These are phyloP conservation scores for Oryza rufipogon DNA, from an alignment of 176 grass and related monocot genomes.

Conservation along the genomic window DNA sequence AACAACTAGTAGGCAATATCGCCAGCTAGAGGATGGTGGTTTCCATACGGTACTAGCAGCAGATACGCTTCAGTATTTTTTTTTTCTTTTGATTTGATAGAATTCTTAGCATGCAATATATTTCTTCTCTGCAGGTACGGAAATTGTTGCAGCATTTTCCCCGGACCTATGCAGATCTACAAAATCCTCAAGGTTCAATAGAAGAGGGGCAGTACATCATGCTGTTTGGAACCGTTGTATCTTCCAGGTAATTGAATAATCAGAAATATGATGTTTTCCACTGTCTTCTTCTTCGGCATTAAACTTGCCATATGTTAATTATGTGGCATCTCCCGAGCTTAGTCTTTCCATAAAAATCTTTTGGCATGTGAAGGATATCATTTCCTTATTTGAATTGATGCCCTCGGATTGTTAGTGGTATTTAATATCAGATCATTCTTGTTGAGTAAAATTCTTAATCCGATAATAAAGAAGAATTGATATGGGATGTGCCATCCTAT, in stretches of 20 bases:
- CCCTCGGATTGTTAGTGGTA: neutral
- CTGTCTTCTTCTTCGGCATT: constrained; percentile 6
- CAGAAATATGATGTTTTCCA: constrained; percentile 32
- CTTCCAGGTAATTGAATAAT: constrained; percentile 74
- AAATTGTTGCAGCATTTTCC: constrained; percentile 99
- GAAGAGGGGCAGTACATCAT: constrained; percentile 88
- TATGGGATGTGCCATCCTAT: constrained; percentile 17
- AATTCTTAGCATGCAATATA: constrained; percentile 22
- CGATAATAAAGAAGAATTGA: neutral
- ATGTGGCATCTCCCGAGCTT: neutral
- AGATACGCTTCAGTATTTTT: constrained; percentile 23
- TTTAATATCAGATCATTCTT: neutral
- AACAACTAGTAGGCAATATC: constrained; percentile 58
- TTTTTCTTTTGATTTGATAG: constrained; percentile 16
- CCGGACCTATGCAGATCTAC: constrained; percentile 82
- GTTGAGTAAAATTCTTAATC: neutral
- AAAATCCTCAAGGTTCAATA: constrained; percentile 74
- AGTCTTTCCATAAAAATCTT: neutral
- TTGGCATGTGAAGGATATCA: neutral
- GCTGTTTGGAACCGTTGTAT: constrained; percentile 74
- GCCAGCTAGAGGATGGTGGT: constrained; percentile 71
- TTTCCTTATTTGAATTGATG: neutral
- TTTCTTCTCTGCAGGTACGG: constrained; percentile 58
- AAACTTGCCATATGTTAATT: constrained; percentile 25
- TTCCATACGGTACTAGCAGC: constrained; percentile 72